Percentiles rank a stretch among this genome's conserved stretches.
These are phyloP conservation scores for Garcileccinum viscosum DNA, from an alignment of 1,284 basidiomycete genomes.

Conservation along the genomic window DNA sequence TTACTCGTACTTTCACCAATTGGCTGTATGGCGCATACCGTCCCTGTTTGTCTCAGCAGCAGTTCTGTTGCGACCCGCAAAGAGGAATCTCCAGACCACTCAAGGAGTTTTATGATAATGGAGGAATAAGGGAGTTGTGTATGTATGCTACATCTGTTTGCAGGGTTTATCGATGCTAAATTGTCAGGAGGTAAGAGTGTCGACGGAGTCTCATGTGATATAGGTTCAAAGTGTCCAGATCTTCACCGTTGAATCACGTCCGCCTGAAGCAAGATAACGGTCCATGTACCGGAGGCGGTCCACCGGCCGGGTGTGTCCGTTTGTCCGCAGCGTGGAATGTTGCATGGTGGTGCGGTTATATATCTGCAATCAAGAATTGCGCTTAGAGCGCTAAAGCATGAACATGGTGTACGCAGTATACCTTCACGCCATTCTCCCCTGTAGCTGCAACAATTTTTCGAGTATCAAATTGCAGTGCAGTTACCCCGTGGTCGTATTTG, in stretches of 20 bases:
- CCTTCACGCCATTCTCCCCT: constrained; percentile 93
- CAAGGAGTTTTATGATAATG: not conserved
- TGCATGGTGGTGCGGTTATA: constrained; percentile 96
- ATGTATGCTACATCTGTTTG: constrained; percentile 30
- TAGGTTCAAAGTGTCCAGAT: constrained; percentile 88
- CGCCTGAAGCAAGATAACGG: constrained; percentile 91
- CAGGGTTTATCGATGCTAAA: constrained; percentile 27
- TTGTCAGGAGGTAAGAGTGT: constrained; percentile 24
- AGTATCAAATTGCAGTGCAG: constrained; percentile 92
- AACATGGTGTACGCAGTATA: constrained; percentile 40
- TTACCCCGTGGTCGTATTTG: constrained; percentile 90
- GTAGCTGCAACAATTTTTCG: constrained; percentile 94
- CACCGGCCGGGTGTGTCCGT: constrained; percentile 92
- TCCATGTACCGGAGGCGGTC: constrained; percentile 96
- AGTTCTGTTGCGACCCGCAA: no score
- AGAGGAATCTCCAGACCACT: no score
- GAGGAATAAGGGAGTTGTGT: constrained; percentile 20
- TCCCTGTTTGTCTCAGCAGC: no score
- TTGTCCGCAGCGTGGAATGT: constrained; percentile 82
- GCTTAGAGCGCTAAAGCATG: constrained; percentile 6
- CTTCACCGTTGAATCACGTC: constrained; percentile 87
- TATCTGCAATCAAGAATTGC: constrained; percentile 54
- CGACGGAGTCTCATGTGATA: constrained; percentile 10
- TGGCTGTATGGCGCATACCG: no score
- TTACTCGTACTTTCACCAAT: no score